A percentile compares a stretch with the other conserved stretches of the same genome.
These are phyloP conservation scores for Bruguiera gymnorhiza DNA, from an alignment of 345 rosid genomes.

Conservation along the genomic window DNA sequence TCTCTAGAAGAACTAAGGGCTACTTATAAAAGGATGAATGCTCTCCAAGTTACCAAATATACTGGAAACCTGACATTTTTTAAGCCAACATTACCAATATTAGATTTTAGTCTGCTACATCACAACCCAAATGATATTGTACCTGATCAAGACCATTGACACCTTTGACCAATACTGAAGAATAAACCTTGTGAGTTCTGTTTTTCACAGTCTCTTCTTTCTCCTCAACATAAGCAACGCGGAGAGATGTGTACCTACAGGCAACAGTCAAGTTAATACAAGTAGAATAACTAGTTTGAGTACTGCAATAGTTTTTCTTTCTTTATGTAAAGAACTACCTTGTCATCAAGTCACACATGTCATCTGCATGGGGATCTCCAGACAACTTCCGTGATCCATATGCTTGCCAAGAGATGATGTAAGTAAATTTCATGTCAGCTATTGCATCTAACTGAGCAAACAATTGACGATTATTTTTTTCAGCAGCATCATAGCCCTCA, in stretches of 20 bases:
- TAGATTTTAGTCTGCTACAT: neutral
- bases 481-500: slow-evolving; percentile 68
- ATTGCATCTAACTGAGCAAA: slow-evolving; percentile 72
- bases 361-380: slow-evolving; percentile 87
- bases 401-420: slow-evolving; percentile 80
- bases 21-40: neutral
- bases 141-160: slow-evolving; percentile 82
- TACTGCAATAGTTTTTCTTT: slow-evolving; percentile 6
- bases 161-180: slow-evolving; percentile 80
- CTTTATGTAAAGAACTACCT: slow-evolving; percentile 41
- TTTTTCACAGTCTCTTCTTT: slow-evolving; percentile 61
- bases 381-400: slow-evolving; percentile 74
- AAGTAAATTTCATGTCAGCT: slow-evolving; percentile 84
- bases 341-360: slow-evolving; percentile 73
- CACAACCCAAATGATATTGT: slow-evolving; percentile 11
- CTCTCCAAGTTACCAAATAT: too few species aligned
- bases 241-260: slow-evolving; percentile 79
- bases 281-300: slow-evolving; percentile 13
- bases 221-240: slow-evolving; percentile 94
- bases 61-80: neutral
- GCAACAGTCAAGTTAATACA: slow-evolving; percentile 22
- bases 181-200: slow-evolving; percentile 54
- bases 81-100: neutral
- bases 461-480: slow-evolving; percentile 57
- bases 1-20: neutral